Conservation (phyloP, 139 green algal species). For the Chlamydomonas sp. region DNA sequence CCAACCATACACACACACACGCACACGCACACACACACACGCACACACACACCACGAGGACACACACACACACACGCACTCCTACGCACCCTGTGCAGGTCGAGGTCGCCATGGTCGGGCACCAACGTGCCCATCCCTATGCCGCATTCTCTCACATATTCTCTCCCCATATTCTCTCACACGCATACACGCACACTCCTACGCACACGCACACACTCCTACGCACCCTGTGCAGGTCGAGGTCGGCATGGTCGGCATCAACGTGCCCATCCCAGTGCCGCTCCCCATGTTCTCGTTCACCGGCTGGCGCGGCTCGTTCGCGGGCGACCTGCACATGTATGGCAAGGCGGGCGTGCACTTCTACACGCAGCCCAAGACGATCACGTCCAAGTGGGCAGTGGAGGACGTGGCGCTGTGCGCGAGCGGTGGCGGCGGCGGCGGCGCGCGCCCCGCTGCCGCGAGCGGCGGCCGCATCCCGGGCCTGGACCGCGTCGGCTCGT, state of each 20-base stretch:
- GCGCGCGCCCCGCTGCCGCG: background rate
- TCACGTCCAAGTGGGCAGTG: constrained; percentile 78
- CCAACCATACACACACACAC: too few species aligned
- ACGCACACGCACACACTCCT: too few species aligned
- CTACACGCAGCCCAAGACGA: constrained; percentile 91
- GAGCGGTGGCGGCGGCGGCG: too few species aligned
- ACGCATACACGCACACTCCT: too few species aligned
- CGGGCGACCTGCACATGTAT: constrained; percentile 88
- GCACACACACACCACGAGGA: too few species aligned
- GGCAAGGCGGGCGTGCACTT: constrained; percentile 84
- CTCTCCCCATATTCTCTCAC: constrained; percentile 90
- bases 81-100: constrained; percentile 36
- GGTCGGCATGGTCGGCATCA: constrained; percentile 75
- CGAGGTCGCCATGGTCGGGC: constrained; percentile 81
- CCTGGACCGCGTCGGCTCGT: constrained; percentile 5
- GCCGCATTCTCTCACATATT: constrained; percentile 87
- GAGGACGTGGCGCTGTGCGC: constrained; percentile 11
- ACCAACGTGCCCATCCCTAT: constrained; percentile 97
- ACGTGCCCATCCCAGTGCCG: constrained; percentile 93
- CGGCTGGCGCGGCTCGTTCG: constrained; percentile 84
- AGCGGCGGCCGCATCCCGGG: constrained; percentile 5
- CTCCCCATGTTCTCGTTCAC: constrained; percentile 92
- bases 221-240: too few species aligned
- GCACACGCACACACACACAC: too few species aligned
- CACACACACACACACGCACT: too few species aligned